Base-by-base conservation (phyloP, 78 protist genomes). In the Chrysochromulina parva region DNA sequence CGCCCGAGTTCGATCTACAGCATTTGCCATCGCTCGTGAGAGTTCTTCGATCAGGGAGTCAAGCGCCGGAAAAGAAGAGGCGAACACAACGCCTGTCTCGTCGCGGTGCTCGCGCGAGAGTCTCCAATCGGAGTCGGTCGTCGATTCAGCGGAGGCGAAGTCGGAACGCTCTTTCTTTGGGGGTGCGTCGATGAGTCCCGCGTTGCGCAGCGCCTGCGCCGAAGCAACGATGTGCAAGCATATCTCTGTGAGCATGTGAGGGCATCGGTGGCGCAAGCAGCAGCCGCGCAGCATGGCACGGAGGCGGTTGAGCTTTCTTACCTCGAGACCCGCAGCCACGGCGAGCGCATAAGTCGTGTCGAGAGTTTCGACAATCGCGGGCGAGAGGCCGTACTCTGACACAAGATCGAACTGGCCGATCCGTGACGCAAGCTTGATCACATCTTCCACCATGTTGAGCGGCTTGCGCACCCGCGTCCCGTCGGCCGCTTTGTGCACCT, bases 281-380 rank as follows among this genome's bases (percentile, higher is more conserved):
- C 38, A 38, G 38, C 38, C 38, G 38, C 38, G 38, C 38, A 38
- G 38, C 38, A 38, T 38, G 38, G 38, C 38, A 38, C 38, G 38
- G 38, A 38, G 38, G 38, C 38, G 38, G 38, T 38, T 38, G 38
- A 38, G 38, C 38, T 38, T 38, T 38, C 38, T 38, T 38, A 38
- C 38, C 38, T 38, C 38, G 57, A 74, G 53, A 11, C 82, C 82
- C 19, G 82, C 82, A 55, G 57, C 82, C 26, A 74, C 57, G 13
- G 82, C 82, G 82, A 74, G 82, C 14, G 82, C 82, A 24, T 74
- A 74, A 24, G 82, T 74, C 57, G 82, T 48, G 82, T 74, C 82
- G 55, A 74, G 82, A 11, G 82, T 74, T 24, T 74, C 82, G 55
- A 74, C 82, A n/a, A 74, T 74, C 57, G 14, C 13, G 28, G 53